Evolutionary conservation across 192 early-diverging fungal genomes (phyloP).

Genomic region (Mortierella hygrophila): DNA sequence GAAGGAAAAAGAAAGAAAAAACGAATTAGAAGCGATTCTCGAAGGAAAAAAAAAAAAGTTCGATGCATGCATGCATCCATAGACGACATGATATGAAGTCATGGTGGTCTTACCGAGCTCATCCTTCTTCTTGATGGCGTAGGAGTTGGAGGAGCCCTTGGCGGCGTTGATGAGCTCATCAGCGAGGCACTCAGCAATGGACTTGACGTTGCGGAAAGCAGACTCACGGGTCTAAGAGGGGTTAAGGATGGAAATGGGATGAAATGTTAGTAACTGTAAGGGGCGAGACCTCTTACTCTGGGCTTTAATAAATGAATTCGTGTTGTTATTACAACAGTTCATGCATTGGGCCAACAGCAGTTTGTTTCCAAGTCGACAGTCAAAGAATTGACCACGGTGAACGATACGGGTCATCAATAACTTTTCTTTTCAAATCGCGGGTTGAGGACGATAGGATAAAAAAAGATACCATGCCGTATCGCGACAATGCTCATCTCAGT

Average conservation of each 20-base stretch:
- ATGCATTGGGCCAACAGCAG: background rate
- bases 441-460: background rate
- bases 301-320: constrained; percentile 12
- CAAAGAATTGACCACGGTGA: background rate
- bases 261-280: constrained; percentile 54
- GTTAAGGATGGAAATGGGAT: background rate
- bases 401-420: background rate
- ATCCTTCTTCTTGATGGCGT: constrained; percentile 99
- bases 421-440: background rate
- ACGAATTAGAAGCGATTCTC: background rate
- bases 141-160: constrained; percentile 99
- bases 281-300: constrained; percentile 60
- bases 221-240: constrained; percentile 88
- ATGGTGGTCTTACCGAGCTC: constrained; percentile 87
- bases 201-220: constrained; percentile 99
- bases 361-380: background rate
- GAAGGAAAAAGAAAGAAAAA: background rate
- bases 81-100: constrained; percentile 57
- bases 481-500: background rate
- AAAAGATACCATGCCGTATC: background rate
- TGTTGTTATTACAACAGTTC: background rate
- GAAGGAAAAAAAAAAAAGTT: background rate
- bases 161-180: constrained; percentile 99
- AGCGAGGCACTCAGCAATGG: constrained; percentile 99
- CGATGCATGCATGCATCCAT: background rate